These are phyloP conservation scores for Knoxia roxburghii DNA, from an alignment of 257 asterid genomes.

Conservation along the genomic window DNA sequence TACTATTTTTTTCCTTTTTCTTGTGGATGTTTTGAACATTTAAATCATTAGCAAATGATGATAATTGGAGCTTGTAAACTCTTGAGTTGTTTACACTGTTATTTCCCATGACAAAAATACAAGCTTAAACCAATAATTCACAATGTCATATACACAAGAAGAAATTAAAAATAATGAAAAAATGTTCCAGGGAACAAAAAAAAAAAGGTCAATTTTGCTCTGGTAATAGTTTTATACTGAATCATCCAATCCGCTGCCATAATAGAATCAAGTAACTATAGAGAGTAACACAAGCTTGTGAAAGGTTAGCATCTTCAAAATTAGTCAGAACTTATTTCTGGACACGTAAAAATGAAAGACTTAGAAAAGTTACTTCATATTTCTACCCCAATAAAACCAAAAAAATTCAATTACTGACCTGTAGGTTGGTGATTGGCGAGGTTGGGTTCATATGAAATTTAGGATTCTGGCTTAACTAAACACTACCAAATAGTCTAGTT, in stretches of 20 bases:
- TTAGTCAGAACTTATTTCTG: neutral
- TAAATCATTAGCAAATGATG: too few relatives aligned
- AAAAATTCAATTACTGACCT: constrained; percentile 48
- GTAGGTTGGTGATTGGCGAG: constrained; percentile 42
- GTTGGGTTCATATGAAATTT: constrained; percentile 42
- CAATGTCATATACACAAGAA: neutral
- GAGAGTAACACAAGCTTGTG: neutral
- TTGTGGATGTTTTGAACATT: too few relatives aligned
- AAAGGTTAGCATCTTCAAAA: neutral
- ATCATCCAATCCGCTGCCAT: neutral
- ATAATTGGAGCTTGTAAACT: too few relatives aligned
- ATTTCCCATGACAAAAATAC: neutral
- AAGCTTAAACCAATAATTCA: neutral
- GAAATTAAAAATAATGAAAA: neutral
- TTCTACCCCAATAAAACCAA: neutral
- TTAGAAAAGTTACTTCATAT: neutral
- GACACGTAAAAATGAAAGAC: neutral
- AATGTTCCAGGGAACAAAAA: neutral
- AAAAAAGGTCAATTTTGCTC: neutral
- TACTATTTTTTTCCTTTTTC: too few relatives aligned
- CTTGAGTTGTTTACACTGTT: too few relatives aligned
- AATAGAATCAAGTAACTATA: neutral
- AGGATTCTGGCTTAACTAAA: constrained; percentile 10
- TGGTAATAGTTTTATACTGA: neutral
- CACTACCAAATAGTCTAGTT: too few relatives aligned